Conservation (phyloP, 345 rosid genomes). For the Eutrema yunnanense region DNA sequence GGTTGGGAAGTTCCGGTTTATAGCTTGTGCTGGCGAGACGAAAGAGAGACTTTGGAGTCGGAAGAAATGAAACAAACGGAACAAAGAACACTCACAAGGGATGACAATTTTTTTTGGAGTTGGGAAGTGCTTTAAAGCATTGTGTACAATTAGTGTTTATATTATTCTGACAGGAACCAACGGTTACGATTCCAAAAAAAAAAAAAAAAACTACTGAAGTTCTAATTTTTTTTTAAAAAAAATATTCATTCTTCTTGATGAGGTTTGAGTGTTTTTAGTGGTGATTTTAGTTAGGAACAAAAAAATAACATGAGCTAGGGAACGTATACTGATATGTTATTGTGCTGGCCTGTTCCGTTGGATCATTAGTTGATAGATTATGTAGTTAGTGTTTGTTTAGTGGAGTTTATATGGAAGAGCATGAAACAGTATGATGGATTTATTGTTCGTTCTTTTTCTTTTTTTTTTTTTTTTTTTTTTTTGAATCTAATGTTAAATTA, state of each 20-base stretch:
- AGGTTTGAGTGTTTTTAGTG: conserved; percentile 5
- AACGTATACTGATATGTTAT: background rate
- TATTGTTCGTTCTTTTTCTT: background rate
- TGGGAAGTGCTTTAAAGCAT: conserved; percentile 22
- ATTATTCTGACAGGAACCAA: conserved; percentile 18
- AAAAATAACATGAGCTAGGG: background rate
- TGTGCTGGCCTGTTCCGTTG: background rate
- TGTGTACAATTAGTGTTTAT: conserved; percentile 34
- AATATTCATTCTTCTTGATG: conserved; percentile 8
- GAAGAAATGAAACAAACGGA: conserved; percentile 9
- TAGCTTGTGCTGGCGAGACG: conserved; percentile 27
- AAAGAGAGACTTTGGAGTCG: background rate
- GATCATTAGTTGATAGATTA: background rate
- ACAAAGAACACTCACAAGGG: background rate
- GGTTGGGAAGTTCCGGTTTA: conserved; percentile 24
- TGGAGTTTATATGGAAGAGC: background rate
- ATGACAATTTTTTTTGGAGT: conserved; percentile 21
- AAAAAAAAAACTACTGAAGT: background rate
- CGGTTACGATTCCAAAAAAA: background rate
- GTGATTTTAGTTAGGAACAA: background rate
- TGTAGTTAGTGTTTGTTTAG: background rate
- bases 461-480: too few species aligned
- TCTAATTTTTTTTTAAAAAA: conserved; percentile 8
- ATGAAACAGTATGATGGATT: background rate
- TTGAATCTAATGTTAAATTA: too few species aligned